Conservation (phyloP, 2,329 filamentous ascomycete genomes). For the Phialophora chinensis region DNA sequence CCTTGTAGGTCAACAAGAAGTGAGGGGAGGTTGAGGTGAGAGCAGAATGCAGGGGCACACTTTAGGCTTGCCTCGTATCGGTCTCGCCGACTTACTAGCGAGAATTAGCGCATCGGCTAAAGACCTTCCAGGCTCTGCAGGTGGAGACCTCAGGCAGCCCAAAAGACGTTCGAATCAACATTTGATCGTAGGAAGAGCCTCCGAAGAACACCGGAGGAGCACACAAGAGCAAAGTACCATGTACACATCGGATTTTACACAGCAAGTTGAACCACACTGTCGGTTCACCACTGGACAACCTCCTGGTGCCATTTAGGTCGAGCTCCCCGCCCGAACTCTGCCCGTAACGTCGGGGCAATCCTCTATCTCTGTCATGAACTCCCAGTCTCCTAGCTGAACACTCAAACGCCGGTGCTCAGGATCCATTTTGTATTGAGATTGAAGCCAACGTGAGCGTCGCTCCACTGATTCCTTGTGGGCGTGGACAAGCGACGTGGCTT, state of each 20-base stretch:
- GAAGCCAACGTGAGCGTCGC: not conserved
- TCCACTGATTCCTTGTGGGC: not conserved
- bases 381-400: not conserved
- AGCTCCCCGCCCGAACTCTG: not conserved
- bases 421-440: not conserved
- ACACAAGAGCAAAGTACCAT: not conserved
- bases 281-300: not conserved
- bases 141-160: conserved; percentile 9
- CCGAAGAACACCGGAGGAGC: not conserved
- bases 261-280: not conserved
- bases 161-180: not conserved
- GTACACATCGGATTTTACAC: no score
- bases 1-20: not conserved
- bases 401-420: not conserved
- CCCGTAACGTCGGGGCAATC: not conserved
- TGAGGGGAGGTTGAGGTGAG: not conserved
- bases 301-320: not conserved
- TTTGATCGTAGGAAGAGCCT: not conserved
- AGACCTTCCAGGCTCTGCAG: not conserved
- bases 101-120: not conserved
- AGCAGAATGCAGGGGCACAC: not conserved
- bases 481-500: not conserved
- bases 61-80: conserved; percentile 1
- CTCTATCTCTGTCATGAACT: not conserved
- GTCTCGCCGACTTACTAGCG: conserved; percentile 1